Conservation (phyloP, 768 basidiomycete genomes). For the Kwoniella dejecticola region DNA sequence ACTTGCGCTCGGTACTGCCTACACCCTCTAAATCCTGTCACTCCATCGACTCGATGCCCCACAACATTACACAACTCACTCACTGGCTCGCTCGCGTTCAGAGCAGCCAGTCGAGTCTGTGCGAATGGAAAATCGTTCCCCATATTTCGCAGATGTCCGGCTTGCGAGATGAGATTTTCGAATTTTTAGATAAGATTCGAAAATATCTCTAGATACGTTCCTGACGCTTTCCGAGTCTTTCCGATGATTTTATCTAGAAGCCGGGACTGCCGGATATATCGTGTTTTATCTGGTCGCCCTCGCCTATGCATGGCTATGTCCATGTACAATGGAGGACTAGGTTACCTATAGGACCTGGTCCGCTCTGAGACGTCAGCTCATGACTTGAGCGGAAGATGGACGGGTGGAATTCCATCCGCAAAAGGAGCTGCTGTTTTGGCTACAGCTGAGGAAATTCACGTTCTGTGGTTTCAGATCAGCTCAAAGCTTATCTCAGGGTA, state of each 20-base stretch:
- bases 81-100: no score
- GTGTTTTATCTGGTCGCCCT: neutral
- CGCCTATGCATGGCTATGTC: no score
- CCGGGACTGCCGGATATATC: neutral
- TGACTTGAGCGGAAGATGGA: no score
- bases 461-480: constrained; percentile 1
- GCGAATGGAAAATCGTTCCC: neutral
- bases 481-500: constrained; percentile 8
- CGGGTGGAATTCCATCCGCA: no score
- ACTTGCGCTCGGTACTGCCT: no score
- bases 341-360: no score
- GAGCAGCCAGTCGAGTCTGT: no score
- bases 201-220: constrained; percentile 1
- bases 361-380: no score
- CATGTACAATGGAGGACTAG: no score
- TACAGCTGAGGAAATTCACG: neutral
- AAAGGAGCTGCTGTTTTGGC: no score
- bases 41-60: neutral
- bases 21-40: no score
- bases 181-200: constrained; percentile 6
- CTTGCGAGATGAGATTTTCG: constrained; percentile 1
- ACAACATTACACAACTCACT: no score
- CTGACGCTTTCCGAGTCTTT: constrained; percentile 6
- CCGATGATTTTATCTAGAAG: neutral
- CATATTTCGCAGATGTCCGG: neutral